phyloP scores from a whole-genome alignment of 306 rosid species.

The Clitoria ternatea region DNA sequence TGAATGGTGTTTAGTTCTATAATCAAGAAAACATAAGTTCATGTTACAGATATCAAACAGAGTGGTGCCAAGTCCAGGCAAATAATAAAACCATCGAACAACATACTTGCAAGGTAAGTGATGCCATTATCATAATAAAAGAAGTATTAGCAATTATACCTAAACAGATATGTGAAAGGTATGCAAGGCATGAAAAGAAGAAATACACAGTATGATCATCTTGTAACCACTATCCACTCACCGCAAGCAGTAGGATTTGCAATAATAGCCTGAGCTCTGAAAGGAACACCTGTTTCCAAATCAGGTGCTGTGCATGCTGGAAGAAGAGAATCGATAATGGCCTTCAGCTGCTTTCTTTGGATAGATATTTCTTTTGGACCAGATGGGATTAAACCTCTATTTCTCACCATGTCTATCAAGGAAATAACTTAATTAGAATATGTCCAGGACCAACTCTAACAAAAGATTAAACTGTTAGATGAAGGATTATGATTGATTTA shows the following conservation, averaged over 20 bases:
- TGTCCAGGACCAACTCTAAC: background rate
- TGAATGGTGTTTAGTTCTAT: background rate
- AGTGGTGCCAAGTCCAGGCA: background rate
- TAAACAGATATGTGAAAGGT: background rate
- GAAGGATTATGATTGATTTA: background rate
- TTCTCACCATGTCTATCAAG: constrained; percentile 74
- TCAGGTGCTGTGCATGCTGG: constrained; percentile 93
- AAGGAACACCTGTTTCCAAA: constrained; percentile 63
- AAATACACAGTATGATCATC: constrained; percentile 1
- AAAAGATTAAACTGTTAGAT: background rate
- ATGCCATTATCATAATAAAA: background rate
- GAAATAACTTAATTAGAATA: constrained; percentile 17
- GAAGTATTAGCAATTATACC: background rate
- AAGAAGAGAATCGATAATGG: constrained; percentile 77
- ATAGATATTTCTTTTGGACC: constrained; percentile 74
- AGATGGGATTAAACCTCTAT: constrained; percentile 80
- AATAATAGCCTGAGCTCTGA: constrained; percentile 86
- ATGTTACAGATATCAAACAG: background rate
- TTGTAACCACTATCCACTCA: constrained; percentile 38
- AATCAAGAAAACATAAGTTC: background rate
- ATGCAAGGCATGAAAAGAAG: constrained; percentile 23
- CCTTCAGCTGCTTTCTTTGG: constrained; percentile 78
- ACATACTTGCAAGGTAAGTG: background rate
- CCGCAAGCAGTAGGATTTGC: constrained; percentile 87
- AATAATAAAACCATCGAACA: background rate